These are phyloP conservation scores for Gossypioides kirkii DNA, from an alignment of 345 rosid genomes.

Conservation along the genomic window DNA sequence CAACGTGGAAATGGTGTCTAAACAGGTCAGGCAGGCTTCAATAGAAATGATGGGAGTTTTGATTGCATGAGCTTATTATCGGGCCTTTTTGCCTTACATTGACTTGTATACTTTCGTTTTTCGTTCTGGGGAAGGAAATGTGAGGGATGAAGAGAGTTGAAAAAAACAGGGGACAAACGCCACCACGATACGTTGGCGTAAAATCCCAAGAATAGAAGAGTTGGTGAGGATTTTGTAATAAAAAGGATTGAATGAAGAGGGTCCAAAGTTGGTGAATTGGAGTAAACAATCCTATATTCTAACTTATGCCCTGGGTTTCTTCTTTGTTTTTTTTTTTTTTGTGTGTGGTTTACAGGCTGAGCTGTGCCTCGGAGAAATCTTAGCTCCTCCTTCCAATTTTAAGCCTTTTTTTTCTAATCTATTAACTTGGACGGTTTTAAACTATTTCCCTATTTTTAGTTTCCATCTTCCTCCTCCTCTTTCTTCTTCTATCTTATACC, in stretches of 20 bases:
- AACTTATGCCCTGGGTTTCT: not conserved
- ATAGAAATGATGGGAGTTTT: not conserved
- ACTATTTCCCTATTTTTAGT: not conserved
- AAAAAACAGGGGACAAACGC: not conserved
- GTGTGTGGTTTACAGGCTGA: constrained; percentile 10
- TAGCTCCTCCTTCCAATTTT: constrained; percentile 20
- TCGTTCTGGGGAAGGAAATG: constrained; percentile 4
- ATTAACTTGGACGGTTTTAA: not conserved
- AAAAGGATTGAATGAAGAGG: not conserved
- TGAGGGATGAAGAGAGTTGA: not conserved
- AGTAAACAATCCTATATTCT: constrained; percentile 1
- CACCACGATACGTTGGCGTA: constrained; percentile 1
- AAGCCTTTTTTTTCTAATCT: not conserved
- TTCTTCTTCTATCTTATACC: no score
- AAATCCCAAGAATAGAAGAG: constrained; percentile 36
- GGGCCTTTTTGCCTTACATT: not conserved
- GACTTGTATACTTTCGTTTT: not conserved
- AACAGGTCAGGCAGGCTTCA: constrained; percentile 10
- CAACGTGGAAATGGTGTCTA: constrained; percentile 6
- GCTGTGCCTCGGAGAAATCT: constrained; percentile 16
- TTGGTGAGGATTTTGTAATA: not conserved
- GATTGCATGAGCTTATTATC: constrained; percentile 3
- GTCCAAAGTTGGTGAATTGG: constrained; percentile 4
- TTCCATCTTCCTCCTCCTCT: not conserved
- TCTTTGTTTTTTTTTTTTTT: no score